Base-by-base conservation (phyloP, 768 basidiomycete genomes). In the Auriculariales sp. region DNA sequence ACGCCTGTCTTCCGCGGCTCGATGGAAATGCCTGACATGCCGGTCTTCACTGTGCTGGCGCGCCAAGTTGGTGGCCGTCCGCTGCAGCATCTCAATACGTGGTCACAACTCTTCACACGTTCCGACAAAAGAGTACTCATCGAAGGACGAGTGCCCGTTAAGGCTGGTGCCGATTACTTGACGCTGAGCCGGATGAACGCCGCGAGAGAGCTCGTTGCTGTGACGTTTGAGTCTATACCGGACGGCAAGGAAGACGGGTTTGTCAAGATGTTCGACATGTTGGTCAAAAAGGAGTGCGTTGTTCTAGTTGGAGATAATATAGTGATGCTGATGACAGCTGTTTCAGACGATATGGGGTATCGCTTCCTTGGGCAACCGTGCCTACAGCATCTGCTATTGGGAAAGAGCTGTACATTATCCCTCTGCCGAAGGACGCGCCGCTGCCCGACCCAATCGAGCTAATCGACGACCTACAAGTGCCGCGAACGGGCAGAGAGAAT, bases 401-500 rank as follows among this genome's bases (percentile, higher is more conserved):
- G 29, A 82, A 84, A 50, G 91, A 94, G 60, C 65, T 93, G 30
- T 94, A 94, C 57, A 75, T 93, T 55, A 73, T 93, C 15, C 91
- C 91, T 1, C 64, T 94, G 14, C 67, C 72, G 19, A 70, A 82
- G 22, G 70, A 65, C 27, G 73, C 81, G 46, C 70, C 79, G 0
- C 65, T 92, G 2, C 91, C 91, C 1, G 91, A 93, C 52, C 93
- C 79, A 57, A 72, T 93, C 55, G 87, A 91, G 57, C 68, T 93
- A 1, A 63, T 91, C 44, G 90, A 93, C 55, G 72, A 84, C 25
- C 70, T 90, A 42, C 71, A 69, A 50, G 62, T 94, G 2, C 84
- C 87, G 12, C 77, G 74, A 56, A 59, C 66, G 9, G 22, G 22
- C 17, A 73, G 90, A 27, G 72, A 62, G n/a, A 61, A 66, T 2